Conservation (phyloP, 202 grass and related monocot species). For the Musa balbisiana region DNA sequence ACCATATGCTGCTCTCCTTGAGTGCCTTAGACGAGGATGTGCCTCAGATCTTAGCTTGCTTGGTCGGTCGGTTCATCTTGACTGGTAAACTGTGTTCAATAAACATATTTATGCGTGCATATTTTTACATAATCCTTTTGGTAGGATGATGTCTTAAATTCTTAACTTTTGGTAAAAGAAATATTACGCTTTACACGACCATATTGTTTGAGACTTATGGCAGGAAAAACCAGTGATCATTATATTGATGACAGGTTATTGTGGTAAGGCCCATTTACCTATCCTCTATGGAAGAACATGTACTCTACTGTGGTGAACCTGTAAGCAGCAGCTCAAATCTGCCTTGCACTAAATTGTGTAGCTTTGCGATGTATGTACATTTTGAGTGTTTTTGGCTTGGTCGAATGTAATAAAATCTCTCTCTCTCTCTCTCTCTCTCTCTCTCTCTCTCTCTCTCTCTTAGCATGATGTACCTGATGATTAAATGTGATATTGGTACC, state of each 20-base stretch:
- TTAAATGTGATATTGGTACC: neutral
- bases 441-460: too few species aligned
- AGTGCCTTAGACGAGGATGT: neutral
- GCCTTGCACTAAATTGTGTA: neutral
- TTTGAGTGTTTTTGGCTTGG: neutral
- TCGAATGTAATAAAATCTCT: neutral
- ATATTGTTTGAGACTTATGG: neutral
- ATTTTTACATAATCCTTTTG: too few species aligned
- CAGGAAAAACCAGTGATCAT: neutral
- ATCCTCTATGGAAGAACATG: neutral
- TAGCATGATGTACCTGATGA: neutral
- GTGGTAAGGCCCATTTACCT: neutral
- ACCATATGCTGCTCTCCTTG: too few species aligned
- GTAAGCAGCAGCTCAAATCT: neutral
- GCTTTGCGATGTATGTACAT: neutral
- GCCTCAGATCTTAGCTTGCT: neutral
- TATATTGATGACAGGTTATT: neutral
- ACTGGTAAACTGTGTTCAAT: neutral
- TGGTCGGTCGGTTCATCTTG: neutral
- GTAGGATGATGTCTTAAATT: too few species aligned
- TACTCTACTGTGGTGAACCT: neutral
- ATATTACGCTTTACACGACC: neutral
- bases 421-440: too few species aligned
- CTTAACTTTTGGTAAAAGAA: neutral
- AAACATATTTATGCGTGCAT: neutral